phyloP scores from a whole-genome alignment of 306 rosid species.

The Phaseolus lunatus region DNA sequence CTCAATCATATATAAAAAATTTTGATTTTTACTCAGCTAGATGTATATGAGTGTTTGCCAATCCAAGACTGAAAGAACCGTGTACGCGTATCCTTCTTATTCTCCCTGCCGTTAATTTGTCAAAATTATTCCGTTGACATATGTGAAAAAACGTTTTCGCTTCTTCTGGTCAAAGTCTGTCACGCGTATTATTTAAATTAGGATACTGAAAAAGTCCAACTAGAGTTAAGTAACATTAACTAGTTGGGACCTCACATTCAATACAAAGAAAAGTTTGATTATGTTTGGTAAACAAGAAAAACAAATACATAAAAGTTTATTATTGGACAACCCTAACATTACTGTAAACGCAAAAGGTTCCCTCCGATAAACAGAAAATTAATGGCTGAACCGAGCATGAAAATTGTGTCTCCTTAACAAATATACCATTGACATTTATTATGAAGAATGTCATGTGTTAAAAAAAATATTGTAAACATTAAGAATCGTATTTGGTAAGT shows the following conservation, averaged over 20 bases:
- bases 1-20: no score
- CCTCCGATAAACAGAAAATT: neutral
- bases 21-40: no score
- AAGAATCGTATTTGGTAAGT: no score
- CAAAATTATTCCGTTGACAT: neutral
- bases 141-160: neutral
- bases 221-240: neutral
- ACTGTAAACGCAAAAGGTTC: neutral
- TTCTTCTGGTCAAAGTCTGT: neutral
- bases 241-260: neutral
- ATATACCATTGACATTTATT: no score
- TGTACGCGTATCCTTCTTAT: constrained; percentile 3
- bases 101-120: neutral
- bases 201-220: neutral
- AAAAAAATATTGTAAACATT: no score
- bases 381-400: neutral
- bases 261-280: neutral
- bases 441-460: no score
- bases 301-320: neutral
- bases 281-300: neutral
- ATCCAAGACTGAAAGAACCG: no score
- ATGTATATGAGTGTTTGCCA: no score
- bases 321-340: neutral
- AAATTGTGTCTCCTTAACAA: neutral
- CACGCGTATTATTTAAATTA: neutral